A percentile compares a stretch with the other conserved stretches of the same genome.
Evolutionary conservation across 805 yeast genomes (phyloP).

Genomic region (Osmozyma mogii): DNA sequence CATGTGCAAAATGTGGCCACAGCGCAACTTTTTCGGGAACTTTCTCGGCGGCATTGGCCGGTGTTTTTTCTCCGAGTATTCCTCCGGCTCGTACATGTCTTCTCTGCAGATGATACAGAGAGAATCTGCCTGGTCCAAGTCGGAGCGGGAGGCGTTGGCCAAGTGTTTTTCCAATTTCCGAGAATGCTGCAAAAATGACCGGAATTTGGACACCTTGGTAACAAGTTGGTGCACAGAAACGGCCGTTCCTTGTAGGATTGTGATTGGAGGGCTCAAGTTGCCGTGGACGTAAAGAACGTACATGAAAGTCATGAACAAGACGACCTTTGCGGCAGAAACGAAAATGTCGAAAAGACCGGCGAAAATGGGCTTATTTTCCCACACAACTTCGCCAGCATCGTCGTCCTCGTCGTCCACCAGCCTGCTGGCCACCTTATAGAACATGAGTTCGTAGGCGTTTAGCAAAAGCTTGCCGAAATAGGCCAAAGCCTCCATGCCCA

Average conservation of each 20-base stretch:
- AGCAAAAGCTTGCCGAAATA: conserved; percentile 39
- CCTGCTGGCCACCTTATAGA: conserved; percentile 25
- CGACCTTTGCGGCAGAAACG: conserved; percentile 33
- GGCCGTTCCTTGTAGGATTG: conserved; percentile 38
- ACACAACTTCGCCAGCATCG: conserved; percentile 45
- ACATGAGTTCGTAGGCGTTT: conserved; percentile 47
- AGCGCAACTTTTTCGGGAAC: conserved; percentile 66
- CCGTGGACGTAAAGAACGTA: conserved; percentile 28
- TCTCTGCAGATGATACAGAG: conserved; percentile 87
- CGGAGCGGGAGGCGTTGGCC: conserved; percentile 52
- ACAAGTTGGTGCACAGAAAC: conserved; percentile 28
- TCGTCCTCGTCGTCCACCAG: conserved; percentile 17
- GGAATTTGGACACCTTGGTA: conserved; percentile 32
- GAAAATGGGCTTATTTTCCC: conserved; percentile 65
- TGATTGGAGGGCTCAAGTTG: conserved; percentile 24
- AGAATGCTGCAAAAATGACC: conserved; percentile 46
- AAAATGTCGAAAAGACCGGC: conserved; percentile 49
- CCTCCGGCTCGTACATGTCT: conserved; percentile 54
- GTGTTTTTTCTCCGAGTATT: conserved; percentile 19
- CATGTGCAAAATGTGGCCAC: conserved; percentile 84
- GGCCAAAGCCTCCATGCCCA: conserved; percentile 46
- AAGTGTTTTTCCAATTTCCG: conserved; percentile 59
- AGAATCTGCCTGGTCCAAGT: conserved; percentile 49
- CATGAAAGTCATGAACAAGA: conserved; percentile 23
- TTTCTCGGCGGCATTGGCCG: conserved; percentile 25